Conservation (phyloP, 306 rosid species). For the Trifolium fragiferum region DNA sequence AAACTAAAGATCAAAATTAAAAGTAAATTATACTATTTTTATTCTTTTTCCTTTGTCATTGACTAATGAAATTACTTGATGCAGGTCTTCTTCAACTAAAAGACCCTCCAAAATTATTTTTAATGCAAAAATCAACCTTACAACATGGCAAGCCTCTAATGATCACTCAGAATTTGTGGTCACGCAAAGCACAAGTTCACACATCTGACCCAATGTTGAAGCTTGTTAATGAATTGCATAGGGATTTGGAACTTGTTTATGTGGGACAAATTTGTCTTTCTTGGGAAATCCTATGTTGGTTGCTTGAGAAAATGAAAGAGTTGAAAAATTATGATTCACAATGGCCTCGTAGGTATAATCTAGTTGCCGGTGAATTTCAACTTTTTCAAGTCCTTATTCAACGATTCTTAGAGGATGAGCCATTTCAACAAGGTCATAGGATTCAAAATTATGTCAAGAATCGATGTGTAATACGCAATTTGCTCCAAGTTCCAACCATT, state of each 20-base stretch:
- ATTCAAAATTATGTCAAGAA: slow-evolving; percentile 68
- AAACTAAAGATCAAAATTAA: too few species aligned
- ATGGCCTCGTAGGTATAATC: slow-evolving; percentile 50
- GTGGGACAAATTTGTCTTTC: slow-evolving; percentile 94
- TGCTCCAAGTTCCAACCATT: slow-evolving; percentile 79
- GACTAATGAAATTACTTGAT: slow-evolving; percentile 34
- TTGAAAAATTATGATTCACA: slow-evolving; percentile 52
- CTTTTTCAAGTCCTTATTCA: slow-evolving; percentile 75
- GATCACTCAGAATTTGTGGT: slow-evolving; percentile 57
- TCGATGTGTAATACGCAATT: slow-evolving; percentile 66
- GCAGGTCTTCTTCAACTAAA: slow-evolving; percentile 78
- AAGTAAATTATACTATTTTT: neutral
- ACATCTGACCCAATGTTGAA: slow-evolving; percentile 54
- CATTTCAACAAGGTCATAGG: slow-evolving; percentile 77
- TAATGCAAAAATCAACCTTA: slow-evolving; percentile 49
- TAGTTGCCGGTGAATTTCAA: slow-evolving; percentile 77
- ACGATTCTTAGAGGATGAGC: slow-evolving; percentile 76
- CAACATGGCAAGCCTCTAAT: slow-evolving; percentile 49
- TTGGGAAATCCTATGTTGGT: slow-evolving; percentile 96
- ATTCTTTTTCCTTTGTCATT: slow-evolving; percentile 24
- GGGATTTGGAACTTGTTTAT: slow-evolving; percentile 83
- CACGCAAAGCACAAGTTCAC: slow-evolving; percentile 53
- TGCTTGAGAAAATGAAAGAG: slow-evolving; percentile 69
- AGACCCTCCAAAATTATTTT: slow-evolving; percentile 51
- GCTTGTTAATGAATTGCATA: slow-evolving; percentile 63